Base-by-base conservation (phyloP, 208 protist genomes). In the Trichomonas gallinae region DNA sequence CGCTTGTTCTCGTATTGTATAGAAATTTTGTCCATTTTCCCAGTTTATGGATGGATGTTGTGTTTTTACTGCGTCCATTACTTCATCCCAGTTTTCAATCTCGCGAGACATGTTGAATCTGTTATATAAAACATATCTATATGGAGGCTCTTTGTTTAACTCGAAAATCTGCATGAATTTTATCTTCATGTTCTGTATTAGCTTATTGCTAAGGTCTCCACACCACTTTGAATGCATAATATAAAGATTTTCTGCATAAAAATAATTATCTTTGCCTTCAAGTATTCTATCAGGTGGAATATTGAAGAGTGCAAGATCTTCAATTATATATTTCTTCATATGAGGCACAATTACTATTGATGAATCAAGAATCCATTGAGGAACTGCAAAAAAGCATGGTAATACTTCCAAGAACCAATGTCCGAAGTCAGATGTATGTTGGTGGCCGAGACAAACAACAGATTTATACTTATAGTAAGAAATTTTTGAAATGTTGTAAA, bases 381-480 rank as follows among this genome's bases (percentile, higher is more conserved):
- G 87, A 23, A 93, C 26, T 48, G 34, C 36, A 42, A 40, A 42
- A 15, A 48, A 93, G n/a, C 15, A 42, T 58, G 87, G 87, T 13
- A 93, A 36, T 8, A 93, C 87, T 51, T 93, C 87, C 0, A 93
- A 21, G 87, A 93, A 93, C 87, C 87, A 93, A 40, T 93, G 87
- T 9, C 87, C 87, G 31, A 58, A 93, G 44, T 93, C 87, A 17
- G n/a, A 42, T 6, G 87, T 44, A 26, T 93, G 87, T 26, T 93
- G 87, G 26, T 93, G 87, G 26, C 87, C 87, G 10, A 93, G 0
- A 36, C 87, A 93, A 51, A 93, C 45, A 31, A 36, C 83, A 46
- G 83, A 89, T 46, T 89, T 42, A 26, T 89, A 89, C 3, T 42
- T 42, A 46, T 31, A 89, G 23, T 34, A 44, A 46, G 38, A 15